Base-by-base conservation (phyloP, 1,139 yeast species). In the Geotrichum reessii region DNA sequence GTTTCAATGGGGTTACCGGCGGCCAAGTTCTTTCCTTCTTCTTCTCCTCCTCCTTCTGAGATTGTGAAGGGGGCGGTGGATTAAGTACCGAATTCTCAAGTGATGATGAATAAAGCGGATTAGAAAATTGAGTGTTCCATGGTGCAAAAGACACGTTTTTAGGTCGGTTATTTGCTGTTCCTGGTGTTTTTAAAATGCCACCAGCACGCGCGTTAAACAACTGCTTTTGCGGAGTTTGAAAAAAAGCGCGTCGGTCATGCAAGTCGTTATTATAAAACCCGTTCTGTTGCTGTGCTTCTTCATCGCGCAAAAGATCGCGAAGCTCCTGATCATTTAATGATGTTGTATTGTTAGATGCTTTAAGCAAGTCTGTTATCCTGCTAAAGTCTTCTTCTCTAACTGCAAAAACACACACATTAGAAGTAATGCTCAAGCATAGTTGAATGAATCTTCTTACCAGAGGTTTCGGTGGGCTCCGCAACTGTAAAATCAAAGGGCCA, bases 401-500 rank as follows among this genome's bases (percentile, higher is more conserved):
- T 51, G 48, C 25, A 12, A 44, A 53, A 47, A 37, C 9, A 51
- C 1, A 27, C 46, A 8, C 21, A 37, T 55, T 44, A 50, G 33
- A 31, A n/a, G 12, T 33, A 37, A 24, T 17, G 31, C 22, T 22
- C 5, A 7, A 27, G 8, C 6, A 14, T 8, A 48, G 25, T 11
- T 11, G 51, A 3, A 19, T 47, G 27, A 25, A n/a, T 19, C 19
- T 19, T 17, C 58, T 21, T 52, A 56, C 58, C 55, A 47, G 58
- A 47, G 9, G 54, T 52, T 40, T 56, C 48, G n/a, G 55, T 52
- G 25, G 55, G 33, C 24, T 52, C 56, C 11, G 55, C 55, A n/a
- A 55, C 53, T 12, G 58, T 52, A 24, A 56, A 56, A 37, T 56
- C 58, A 31, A 56, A 56, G 17, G 58, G 58, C 58, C 58, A 56